Conservation (phyloP, 805 yeast genomes). For the Metschnikowia lunata region DNA sequence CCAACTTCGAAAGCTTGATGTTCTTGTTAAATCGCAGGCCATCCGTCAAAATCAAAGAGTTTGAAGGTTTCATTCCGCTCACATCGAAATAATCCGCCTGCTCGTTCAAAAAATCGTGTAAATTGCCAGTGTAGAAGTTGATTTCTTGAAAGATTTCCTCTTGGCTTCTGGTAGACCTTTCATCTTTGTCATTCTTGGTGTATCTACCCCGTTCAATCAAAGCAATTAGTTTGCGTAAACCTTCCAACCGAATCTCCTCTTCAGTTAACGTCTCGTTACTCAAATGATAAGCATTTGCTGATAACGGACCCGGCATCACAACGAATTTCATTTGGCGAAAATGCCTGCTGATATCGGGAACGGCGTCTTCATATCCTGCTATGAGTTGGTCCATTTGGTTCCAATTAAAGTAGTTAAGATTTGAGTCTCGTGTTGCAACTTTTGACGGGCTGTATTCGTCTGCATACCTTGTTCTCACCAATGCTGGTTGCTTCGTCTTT, state of each 20-base stretch:
- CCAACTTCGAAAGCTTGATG: conserved; percentile 50
- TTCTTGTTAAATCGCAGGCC: conserved; percentile 43
- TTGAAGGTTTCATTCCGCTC: conserved; percentile 31
- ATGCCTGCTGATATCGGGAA: conserved; percentile 49
- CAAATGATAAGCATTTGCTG: conserved; percentile 47
- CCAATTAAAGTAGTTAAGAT: conserved; percentile 70
- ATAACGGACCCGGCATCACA: conserved; percentile 71
- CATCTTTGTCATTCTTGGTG: conserved; percentile 21
- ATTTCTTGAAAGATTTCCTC: conserved; percentile 67
- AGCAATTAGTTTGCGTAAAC: conserved; percentile 64
- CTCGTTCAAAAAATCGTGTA: conserved; percentile 57
- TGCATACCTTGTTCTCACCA: conserved; percentile 76
- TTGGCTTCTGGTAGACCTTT: conserved; percentile 24
- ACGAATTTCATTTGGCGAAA: conserved; percentile 77
- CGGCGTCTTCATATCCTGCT: conserved; percentile 85
- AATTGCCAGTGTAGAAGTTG: conserved; percentile 80
- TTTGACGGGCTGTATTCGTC: conserved; percentile 55
- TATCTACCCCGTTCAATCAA: conserved; percentile 57
- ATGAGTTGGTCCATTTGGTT: conserved; percentile 82
- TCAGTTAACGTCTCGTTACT: conserved; percentile 61
- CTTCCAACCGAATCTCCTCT: conserved; percentile 93
- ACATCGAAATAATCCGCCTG: conserved; percentile 41
- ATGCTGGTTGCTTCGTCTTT: conserved; percentile 21
- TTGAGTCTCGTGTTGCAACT: conserved; percentile 51
- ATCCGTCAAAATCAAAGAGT: conserved; percentile 30